Conservation (phyloP, 148 eudicot species). For the Camellia lanceoleosa region DNA sequence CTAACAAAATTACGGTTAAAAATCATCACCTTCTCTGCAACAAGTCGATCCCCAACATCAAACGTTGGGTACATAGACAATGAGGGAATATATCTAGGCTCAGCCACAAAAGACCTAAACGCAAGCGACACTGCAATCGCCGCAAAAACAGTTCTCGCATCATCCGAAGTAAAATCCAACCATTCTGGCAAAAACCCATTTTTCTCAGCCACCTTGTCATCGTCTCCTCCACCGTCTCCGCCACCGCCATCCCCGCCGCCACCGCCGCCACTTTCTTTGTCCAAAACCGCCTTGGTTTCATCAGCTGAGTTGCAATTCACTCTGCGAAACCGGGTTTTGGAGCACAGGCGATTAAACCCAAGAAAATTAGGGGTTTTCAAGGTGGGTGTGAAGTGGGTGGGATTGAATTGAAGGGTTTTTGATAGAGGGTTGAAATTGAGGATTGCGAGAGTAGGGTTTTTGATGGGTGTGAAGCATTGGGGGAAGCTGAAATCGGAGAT, state of each 20-base stretch:
- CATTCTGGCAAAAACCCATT: constrained; percentile 70
- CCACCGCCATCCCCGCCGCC: constrained; percentile 45
- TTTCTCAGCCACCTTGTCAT: constrained; percentile 31
- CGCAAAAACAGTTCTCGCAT: constrained; percentile 77
- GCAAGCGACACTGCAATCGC: constrained; percentile 85
- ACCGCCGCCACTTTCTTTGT: constrained; percentile 37
- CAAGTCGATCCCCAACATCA: constrained; percentile 90
- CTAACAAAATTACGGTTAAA: neutral
- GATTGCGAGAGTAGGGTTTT: constrained; percentile 35
- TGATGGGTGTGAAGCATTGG: constrained; percentile 20
- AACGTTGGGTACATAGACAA: constrained; percentile 98
- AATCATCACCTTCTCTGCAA: constrained; percentile 86
- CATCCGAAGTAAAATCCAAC: constrained; percentile 73
- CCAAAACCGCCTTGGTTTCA: constrained; percentile 40
- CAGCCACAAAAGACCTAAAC: constrained; percentile 82
- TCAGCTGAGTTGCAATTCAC: constrained; percentile 46
- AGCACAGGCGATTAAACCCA: constrained; percentile 17
- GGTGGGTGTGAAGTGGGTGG: constrained; percentile 36
- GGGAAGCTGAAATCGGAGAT: constrained; percentile 28
- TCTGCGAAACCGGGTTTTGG: constrained; percentile 24
- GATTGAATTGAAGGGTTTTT: constrained; percentile 29
- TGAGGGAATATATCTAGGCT: constrained; percentile 94
- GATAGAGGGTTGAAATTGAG: constrained; percentile 30
- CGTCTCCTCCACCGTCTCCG: constrained; percentile 55
- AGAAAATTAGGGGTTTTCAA: constrained; percentile 32